Conservation (phyloP, 306 rosid genomes). For the Quercus ilex region DNA sequence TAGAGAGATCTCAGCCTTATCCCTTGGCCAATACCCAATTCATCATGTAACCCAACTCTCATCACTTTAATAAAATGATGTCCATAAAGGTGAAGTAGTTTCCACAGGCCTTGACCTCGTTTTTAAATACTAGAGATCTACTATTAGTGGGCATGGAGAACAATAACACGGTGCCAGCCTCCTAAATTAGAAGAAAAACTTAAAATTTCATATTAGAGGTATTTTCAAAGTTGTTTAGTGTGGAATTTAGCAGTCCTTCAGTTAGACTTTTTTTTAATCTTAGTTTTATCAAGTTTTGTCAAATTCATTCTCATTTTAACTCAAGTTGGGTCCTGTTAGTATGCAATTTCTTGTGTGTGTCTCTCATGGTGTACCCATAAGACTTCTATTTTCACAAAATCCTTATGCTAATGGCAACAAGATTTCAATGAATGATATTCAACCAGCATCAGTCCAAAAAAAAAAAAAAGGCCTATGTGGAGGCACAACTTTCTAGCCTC, state of each 20-base stretch:
- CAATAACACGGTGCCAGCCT: background rate
- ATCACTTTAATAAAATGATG: background rate
- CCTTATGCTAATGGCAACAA: background rate
- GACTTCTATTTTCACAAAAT: background rate
- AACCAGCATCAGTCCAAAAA: background rate
- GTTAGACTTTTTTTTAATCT: background rate
- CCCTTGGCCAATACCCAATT: background rate
- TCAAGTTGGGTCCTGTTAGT: background rate
- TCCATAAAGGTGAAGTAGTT: slow-evolving; percentile 7
- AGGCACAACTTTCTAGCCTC: too few species aligned
- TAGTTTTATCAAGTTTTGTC: background rate
- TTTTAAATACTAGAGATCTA: background rate
- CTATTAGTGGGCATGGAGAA: too few species aligned
- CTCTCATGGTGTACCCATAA: background rate
- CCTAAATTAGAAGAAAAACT: background rate
- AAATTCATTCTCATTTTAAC: background rate
- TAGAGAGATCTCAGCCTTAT: slow-evolving; percentile 13
- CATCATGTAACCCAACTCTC: too few species aligned
- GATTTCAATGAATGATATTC: background rate
- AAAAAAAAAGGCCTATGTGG: too few species aligned
- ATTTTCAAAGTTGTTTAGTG: too few species aligned
- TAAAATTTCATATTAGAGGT: too few species aligned
- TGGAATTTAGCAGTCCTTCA: background rate
- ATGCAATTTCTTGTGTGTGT: background rate
- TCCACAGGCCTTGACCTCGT: background rate